Base-by-base conservation (phyloP, 345 rosid genomes). In the Zanthoxylum bungeanum region DNA sequence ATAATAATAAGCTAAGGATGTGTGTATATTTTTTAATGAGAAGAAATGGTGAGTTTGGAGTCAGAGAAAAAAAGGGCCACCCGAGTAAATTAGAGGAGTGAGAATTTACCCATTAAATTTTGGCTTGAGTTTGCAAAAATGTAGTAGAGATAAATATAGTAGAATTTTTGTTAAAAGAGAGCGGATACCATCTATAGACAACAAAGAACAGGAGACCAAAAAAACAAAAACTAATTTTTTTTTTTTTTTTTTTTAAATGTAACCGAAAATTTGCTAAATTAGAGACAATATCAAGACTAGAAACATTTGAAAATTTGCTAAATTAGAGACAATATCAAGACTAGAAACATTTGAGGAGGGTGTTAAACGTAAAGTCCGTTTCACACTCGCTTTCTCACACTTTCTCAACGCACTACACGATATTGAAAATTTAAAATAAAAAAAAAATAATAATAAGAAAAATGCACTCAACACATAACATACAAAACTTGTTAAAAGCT, bases 341-440 rank as follows among this genome's bases (percentile, higher is more conserved):
- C 71, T 69, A 56, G 64, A 68, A 63, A 63, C 58, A 67, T 69
- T 75, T 73, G 76, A 70, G 65, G 65, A 65, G 64, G 80, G 80
- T 62, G 73, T 79, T 76, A 67, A 66, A 77, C 71, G 59, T 73
- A 31, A 76, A 73, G 71, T 70, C 92, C 89, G 88, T 81, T 83
- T 87, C 89, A 85, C 85, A 83, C 85, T 87, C 92, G 72, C 89
- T 85, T 84, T 87, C 89, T 79, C 89, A 85, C 86, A 79, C 87
- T 85, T 83, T 81, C 84, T 84, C 89, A 86, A 74, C 89, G 81
- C 85, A 80, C 86, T 78, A 70, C 71, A 68, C 73, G 69, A 75
- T 70, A 66, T 40, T n/a, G 39, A 36, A n/a, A n/a, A 5, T 16
- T 10, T 44, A n/a, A n/a, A 44, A 44, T 42, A 0, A 44, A 21